A percentile compares a stretch with the other conserved stretches of the same genome.
Evolutionary conservation across 306 rosid genomes (phyloP).

Genomic region (Glycyrrhiza uralensis): DNA sequence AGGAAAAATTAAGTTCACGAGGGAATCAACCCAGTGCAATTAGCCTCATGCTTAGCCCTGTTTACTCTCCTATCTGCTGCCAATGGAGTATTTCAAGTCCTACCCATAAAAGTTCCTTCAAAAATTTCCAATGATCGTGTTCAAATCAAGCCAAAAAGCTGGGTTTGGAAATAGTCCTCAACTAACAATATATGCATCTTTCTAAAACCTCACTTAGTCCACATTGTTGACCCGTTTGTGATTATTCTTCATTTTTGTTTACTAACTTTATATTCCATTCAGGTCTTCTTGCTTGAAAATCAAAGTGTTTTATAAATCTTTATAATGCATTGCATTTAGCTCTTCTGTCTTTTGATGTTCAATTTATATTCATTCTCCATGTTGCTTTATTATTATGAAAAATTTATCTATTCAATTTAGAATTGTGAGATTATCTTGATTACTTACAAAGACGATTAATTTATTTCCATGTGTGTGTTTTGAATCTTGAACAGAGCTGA

Average conservation of each 20-base stretch:
- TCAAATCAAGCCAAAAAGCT: constrained; percentile 11
- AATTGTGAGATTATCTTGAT: not conserved
- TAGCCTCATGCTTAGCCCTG: not conserved
- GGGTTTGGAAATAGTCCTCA: constrained; percentile 12
- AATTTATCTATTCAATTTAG: not conserved
- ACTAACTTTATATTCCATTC: constrained; percentile 9
- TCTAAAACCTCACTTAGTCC: not conserved
- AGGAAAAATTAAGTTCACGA: constrained; percentile 8
- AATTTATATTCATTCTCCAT: constrained; percentile 12
- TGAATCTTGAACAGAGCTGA: constrained; percentile 65
- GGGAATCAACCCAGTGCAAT: not conserved
- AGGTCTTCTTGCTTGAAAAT: constrained; percentile 8
- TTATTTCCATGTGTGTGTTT: constrained; percentile 27
- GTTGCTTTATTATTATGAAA: constrained; percentile 22
- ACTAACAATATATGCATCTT: constrained; percentile 10
- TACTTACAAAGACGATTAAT: constrained; percentile 11
- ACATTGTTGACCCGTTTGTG: not conserved
- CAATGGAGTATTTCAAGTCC: not conserved
- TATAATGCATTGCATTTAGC: not conserved
- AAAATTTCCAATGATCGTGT: constrained; percentile 1
- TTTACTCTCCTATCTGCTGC: constrained; percentile 21
- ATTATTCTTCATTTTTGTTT: constrained; percentile 17
- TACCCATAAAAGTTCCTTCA: constrained; percentile 10
- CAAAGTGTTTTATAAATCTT: constrained; percentile 1
- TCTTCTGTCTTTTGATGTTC: constrained; percentile 11